phyloP scores from a whole-genome alignment of 176 grass and related monocot genomes.

The Hordeum marinum region DNA sequence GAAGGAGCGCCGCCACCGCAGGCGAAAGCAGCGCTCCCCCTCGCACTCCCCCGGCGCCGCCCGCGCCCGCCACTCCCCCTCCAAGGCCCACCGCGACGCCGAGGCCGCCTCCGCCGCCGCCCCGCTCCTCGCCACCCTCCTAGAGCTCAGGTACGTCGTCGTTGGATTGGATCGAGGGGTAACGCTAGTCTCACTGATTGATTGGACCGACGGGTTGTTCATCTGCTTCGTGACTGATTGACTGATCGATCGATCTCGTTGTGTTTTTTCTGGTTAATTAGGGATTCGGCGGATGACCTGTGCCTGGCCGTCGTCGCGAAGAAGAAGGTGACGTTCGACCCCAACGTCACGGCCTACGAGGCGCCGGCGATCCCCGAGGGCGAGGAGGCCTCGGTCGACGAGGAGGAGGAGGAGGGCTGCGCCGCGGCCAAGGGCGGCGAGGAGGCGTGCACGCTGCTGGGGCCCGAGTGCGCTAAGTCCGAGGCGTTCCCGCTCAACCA shows the following conservation, averaged over 20 bases:
- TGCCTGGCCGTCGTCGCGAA: constrained; percentile 35
- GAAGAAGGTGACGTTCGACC: constrained; percentile 98
- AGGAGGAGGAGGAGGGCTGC: constrained; percentile 1
- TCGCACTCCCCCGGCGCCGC: constrained; percentile 38
- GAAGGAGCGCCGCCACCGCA: constrained; percentile 46
- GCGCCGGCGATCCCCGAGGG: constrained; percentile 32
- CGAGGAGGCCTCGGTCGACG: not conserved
- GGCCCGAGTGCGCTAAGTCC: constrained; percentile 29
- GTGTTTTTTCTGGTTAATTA: constrained; percentile 1
- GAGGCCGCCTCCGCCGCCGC: constrained; percentile 44
- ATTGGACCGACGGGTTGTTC: not conserved
- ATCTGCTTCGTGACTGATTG: not conserved
- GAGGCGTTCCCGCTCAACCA: constrained; percentile 73
- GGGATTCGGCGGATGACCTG: constrained; percentile 60
- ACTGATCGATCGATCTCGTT: not conserved
- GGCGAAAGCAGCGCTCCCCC: constrained; percentile 55
- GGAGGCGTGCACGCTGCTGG: constrained; percentile 26
- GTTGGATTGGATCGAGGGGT: not conserved
- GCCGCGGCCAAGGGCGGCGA: not conserved
- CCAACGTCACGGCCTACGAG: constrained; percentile 84
- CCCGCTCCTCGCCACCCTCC: constrained; percentile 41
- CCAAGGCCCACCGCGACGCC: constrained; percentile 37
- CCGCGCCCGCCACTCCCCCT: constrained; percentile 15
- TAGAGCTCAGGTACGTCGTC: constrained; percentile 31
- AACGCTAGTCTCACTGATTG: not conserved